Percentiles rank a stretch among this genome's conserved stretches.
These are phyloP conservation scores for Perilla frutescens DNA, from an alignment of 257 asterid genomes.

Conservation along the genomic window DNA sequence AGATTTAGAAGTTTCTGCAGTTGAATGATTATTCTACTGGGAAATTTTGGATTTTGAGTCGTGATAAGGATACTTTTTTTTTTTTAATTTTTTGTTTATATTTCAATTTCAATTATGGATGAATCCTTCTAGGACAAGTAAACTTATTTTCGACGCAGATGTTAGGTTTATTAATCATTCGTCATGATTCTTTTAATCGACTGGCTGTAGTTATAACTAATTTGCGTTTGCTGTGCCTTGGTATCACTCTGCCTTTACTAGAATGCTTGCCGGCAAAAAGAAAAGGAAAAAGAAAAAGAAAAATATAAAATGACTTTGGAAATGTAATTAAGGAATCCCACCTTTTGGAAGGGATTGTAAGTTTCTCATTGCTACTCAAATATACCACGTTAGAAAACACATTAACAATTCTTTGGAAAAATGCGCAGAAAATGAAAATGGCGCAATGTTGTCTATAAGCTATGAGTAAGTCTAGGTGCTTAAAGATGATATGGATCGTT, in stretches of 20 bases:
- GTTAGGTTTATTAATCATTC: not conserved
- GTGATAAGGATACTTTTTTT: conserved; percentile 1
- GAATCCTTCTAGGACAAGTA: too few species aligned
- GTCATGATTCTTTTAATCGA: not conserved
- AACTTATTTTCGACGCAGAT: not conserved
- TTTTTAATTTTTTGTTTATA: not conserved
- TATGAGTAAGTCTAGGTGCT: not conserved
- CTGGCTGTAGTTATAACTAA: conserved; percentile 5
- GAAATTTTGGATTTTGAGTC: not conserved
- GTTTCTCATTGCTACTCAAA: not conserved
- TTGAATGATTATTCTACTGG: conserved; percentile 6
- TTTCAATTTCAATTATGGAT: not conserved
- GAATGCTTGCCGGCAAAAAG: not conserved
- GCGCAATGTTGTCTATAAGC: not conserved
- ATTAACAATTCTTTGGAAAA: not conserved
- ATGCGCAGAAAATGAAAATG: not conserved
- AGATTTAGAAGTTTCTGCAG: conserved; percentile 17
- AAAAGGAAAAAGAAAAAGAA: not conserved
- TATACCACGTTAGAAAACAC: not conserved
- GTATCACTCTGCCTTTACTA: not conserved
- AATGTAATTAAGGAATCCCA: not conserved
- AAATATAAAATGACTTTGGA: not conserved
- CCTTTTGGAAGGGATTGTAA: not conserved
- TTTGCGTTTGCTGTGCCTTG: not conserved
- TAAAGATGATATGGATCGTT: not conserved